Conservation (phyloP, 345 rosid genomes). For the Bruguiera sexangula region DNA sequence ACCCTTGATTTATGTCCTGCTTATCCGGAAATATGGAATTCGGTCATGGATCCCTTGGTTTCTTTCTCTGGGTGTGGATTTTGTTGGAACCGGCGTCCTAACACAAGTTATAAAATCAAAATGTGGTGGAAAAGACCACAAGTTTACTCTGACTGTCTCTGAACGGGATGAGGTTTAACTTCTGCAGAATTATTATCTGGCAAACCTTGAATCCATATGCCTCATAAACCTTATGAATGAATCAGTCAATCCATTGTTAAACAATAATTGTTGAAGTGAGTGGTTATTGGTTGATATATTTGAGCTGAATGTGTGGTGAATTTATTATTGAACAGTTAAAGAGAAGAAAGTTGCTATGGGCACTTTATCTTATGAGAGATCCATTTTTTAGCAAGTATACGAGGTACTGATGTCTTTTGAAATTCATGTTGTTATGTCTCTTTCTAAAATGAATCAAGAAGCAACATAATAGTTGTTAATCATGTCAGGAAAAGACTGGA, state of each 20-base stretch:
- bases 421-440: not conserved
- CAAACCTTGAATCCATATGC: not conserved
- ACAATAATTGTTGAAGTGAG: not conserved
- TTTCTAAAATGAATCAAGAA: not conserved
- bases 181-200: not conserved
- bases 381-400: slow-evolving; percentile 89
- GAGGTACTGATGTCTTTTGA: slow-evolving; percentile 36
- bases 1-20: slow-evolving; percentile 87
- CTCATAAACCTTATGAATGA: slow-evolving; percentile 1
- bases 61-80: slow-evolving; percentile 68
- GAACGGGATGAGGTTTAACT: slow-evolving; percentile 77
- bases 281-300: slow-evolving; percentile 1
- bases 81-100: slow-evolving; percentile 52
- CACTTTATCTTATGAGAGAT: slow-evolving; percentile 90
- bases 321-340: slow-evolving; percentile 45
- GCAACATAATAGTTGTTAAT: slow-evolving; percentile 1
- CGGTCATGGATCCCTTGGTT: slow-evolving; percentile 95
- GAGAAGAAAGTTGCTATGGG: slow-evolving; percentile 88
- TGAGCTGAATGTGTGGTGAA: slow-evolving; percentile 8
- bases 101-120: slow-evolving; percentile 36
- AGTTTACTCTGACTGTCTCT: slow-evolving; percentile 40
- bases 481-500: slow-evolving; percentile 72
- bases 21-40: slow-evolving; percentile 69
- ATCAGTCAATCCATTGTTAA: not conserved
- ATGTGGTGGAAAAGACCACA: slow-evolving; percentile 36